Base-by-base conservation (phyloP, 73 alveolate species). In the Paramecium octaurelia region DNA sequence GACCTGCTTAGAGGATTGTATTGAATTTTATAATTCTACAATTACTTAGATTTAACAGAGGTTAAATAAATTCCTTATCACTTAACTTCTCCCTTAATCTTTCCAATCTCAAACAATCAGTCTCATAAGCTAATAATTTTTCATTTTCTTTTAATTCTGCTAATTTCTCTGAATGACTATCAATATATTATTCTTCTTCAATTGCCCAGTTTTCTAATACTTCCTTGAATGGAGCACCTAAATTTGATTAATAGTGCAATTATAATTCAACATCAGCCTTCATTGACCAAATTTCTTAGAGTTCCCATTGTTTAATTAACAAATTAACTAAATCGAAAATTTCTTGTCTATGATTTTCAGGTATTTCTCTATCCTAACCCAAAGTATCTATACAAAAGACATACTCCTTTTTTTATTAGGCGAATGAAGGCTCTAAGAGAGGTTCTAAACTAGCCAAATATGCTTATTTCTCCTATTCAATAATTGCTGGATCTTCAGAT, bases 311-410 rank as follows among this genome's bases (percentile, higher is more conserved):
- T 31, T 95, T 90, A 18, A 94, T 95, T 27, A 97, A 93, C 76
- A 95, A 70, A 70, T 92, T 95, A 14, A 96, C 99, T 27, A 92
- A 92, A 58, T 96, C 93, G 12, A 93, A 92, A 20, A 96, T 94
- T 71, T 92, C 95, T 24, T 95, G 88, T 69, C 91, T 96, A 86
- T 97, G 96, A 75, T 95, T 96, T 73, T 92, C 96, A 34, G 95
- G 69, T 48, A 96, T 92, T 27, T 92, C 96, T 29, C 98, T 89
- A 91, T 97, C 99, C 87, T 97, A 96, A 21, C 99, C 99, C 95
- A 97, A 59, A 48, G 99, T 97, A 86, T 97, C 99, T 2, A 97
- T 86, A 77, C 98, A 94, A 43, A 97, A 95, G 38, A 96, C 97
- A 93, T 92, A 94, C 54, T 95, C 92, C 92, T 92, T 93, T 48